phyloP scores from a whole-genome alignment of 768 basidiomycete species.

The Boletus fagicola region DNA sequence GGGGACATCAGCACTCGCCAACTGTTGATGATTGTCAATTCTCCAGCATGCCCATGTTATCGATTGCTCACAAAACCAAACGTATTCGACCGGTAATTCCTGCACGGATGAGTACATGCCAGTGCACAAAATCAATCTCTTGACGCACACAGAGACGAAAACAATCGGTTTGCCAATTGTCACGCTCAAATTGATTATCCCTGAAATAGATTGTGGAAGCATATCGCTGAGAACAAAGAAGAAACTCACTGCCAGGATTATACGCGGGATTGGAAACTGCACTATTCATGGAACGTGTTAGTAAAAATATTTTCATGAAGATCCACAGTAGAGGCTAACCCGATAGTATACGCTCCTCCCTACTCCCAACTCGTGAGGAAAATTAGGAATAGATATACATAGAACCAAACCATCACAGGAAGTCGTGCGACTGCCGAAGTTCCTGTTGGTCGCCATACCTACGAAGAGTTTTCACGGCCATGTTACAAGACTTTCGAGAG shows the following conservation, averaged over 20 bases:
- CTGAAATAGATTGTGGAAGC: background rate
- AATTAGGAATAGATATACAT: slow-evolving; percentile 3
- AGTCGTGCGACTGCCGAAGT: slow-evolving; percentile 1
- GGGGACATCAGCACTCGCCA: slow-evolving; percentile 45
- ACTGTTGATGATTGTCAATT: slow-evolving; percentile 30
- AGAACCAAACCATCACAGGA: slow-evolving; percentile 24
- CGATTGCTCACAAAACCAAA: slow-evolving; percentile 18
- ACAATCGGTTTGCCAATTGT: slow-evolving; percentile 15
- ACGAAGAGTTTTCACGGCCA: background rate
- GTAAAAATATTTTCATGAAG: background rate
- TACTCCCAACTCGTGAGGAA: background rate
- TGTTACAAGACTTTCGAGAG: background rate
- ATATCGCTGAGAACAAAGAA: background rate
- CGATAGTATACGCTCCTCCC: slow-evolving; percentile 15
- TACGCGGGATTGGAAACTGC: slow-evolving; percentile 17
- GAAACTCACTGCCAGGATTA: slow-evolving; percentile 15
- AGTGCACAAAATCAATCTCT: background rate
- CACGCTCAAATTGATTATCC: slow-evolving; percentile 11
- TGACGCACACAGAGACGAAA: slow-evolving; percentile 19
- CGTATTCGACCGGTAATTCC: slow-evolving; percentile 18
- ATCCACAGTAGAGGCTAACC: slow-evolving; percentile 1
- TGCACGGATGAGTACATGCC: background rate
- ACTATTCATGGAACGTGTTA: slow-evolving; percentile 1
- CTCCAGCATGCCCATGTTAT: no score
- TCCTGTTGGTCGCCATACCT: slow-evolving; percentile 22